Conservation (phyloP, 1,284 basidiomycete species). For the Anthracocystis panici-leucophaei region DNA sequence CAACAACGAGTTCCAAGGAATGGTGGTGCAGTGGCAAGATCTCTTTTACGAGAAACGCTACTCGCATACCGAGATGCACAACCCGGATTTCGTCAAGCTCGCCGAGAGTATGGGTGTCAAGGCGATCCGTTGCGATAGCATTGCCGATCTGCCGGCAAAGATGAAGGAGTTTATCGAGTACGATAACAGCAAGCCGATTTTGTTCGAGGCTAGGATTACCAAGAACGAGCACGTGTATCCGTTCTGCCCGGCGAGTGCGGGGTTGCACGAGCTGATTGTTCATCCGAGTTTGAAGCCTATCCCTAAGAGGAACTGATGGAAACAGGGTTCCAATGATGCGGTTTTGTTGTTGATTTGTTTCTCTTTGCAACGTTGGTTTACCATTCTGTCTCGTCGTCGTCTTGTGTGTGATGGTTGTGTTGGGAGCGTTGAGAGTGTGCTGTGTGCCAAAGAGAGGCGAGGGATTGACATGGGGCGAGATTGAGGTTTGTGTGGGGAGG, state of each 20-base stretch:
- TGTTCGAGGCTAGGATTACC: constrained; percentile 90
- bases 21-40: constrained; percentile 99
- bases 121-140: constrained; percentile 80
- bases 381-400: no score
- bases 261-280: constrained; percentile 80
- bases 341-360: not conserved
- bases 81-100: constrained; percentile 92
- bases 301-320: constrained; percentile 27
- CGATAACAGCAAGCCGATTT: constrained; percentile 83
- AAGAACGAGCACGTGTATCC: constrained; percentile 94
- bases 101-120: constrained; percentile 91
- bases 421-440: no score
- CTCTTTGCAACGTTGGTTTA: not conserved
- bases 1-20: constrained; percentile 75
- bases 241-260: constrained; percentile 90
- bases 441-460: no score
- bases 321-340: no score
- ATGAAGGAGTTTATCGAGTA: constrained; percentile 99
- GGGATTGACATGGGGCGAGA: no score
- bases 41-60: constrained; percentile 95
- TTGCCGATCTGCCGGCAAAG: constrained; percentile 85
- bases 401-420: no score
- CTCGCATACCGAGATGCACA: constrained; percentile 92
- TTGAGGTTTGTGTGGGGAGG: no score
- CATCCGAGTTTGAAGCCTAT: constrained; percentile 55